Evolutionary conservation across 768 basidiomycete species (phyloP), one percentile per base, ranked within the genome.

Genomic region (Mycena maculata): DNA sequence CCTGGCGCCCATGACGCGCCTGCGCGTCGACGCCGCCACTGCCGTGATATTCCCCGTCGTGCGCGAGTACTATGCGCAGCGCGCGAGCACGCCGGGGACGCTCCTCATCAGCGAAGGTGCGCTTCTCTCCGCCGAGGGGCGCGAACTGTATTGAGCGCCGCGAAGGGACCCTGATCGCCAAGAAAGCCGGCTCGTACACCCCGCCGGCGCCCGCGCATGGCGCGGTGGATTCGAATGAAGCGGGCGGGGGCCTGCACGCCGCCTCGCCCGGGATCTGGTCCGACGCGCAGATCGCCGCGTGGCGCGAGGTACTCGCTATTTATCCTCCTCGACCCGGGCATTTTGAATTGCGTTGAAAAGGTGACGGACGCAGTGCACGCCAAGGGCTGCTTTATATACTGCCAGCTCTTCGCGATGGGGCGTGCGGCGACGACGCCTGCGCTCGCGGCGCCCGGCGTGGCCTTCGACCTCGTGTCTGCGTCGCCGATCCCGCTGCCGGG

Each of bases 71-170:
- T 80, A 79, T 33, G 57, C 67, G 10, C 78, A 79, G 41, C 74
- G 77, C 18, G 74, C 75, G 7, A 70, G 71, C 33, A 67, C 49
- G 62, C 77, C 4, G 76, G 81, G 25, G 10, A 80, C 80, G 10
- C 73, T 83, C 30, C 49, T 78, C 10, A 78, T 85, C 62, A 74
- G 79, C 6, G 84, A 84, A 69, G 85, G 67, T 42, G 23, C 5
- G 54, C 1, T 25, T 25, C n/a, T 8, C 22, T 39, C 18, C 23
- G 8, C 28, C 18, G 7, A 30, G 23, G 13, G 6, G 28, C 16
- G 28, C 30, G 23, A 9, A 27, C 15, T 27, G 12, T 33, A 38
- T 28, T 9, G 4, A 38, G 11, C 39, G 12, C 25, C 36, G 27
- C 20, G 23, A 2, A 61, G 60, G 60, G 10, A 52, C 49, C 4